phyloP scores from a whole-genome alignment of 441 rosid genomes.

The Euphorbia schlechtendalii region DNA sequence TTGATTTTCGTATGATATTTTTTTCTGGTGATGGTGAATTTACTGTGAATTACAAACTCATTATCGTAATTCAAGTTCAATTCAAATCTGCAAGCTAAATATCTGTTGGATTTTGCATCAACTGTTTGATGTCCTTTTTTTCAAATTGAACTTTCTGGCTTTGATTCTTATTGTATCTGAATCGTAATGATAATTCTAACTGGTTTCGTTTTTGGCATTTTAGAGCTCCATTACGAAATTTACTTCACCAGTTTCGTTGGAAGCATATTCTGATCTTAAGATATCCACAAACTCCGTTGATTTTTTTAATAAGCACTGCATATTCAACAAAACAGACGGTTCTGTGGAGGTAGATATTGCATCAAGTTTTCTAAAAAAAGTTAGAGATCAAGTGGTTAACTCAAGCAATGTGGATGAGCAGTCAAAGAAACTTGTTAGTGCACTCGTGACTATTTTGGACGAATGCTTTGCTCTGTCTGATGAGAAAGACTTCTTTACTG shows the following conservation, averaged over 20 bases:
- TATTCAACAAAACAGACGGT: slow-evolving; percentile 4
- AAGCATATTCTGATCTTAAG: slow-evolving; percentile 15
- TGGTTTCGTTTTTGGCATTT: slow-evolving; percentile 1
- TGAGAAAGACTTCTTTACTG: slow-evolving; percentile 21
- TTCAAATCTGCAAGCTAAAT: not conserved
- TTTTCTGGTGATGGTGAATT: not conserved
- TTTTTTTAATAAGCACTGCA: not conserved
- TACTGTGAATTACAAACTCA: not conserved
- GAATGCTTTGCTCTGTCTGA: slow-evolving; percentile 24
- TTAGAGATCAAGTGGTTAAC: slow-evolving; percentile 18
- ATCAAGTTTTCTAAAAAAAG: slow-evolving; percentile 20
- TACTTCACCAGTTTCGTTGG: slow-evolving; percentile 16
- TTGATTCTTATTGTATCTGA: not conserved
- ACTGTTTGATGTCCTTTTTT: not conserved
- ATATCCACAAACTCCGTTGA: slow-evolving; percentile 5
- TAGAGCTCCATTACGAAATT: slow-evolving; percentile 18
- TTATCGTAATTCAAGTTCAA: not conserved
- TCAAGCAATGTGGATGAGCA: slow-evolving; percentile 17
- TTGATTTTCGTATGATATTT: not conserved
- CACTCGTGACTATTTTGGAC: not conserved
- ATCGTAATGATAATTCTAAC: not conserved
- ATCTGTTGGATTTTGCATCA: not conserved
- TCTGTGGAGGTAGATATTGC: slow-evolving; percentile 22
- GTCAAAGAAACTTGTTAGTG: slow-evolving; percentile 22
- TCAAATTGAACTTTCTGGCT: not conserved